Evolutionary conservation across 108 stramenopile genomes (phyloP).

Genomic region (Nitzschia inconspicua): DNA sequence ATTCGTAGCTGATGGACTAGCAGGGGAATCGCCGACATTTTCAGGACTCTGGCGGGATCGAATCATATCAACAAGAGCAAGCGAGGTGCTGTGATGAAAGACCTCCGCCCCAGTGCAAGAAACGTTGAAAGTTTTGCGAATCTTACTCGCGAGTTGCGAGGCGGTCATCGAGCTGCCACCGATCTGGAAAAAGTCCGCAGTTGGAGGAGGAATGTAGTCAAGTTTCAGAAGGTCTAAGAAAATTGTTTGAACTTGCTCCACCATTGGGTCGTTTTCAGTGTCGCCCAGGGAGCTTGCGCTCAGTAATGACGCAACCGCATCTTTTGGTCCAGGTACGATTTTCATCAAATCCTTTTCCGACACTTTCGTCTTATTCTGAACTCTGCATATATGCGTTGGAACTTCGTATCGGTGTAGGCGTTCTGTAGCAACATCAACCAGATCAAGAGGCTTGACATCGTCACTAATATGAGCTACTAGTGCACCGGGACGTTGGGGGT

Average conservation of each 20-base stretch:
- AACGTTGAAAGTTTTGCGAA: conserved; percentile 27
- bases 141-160: conserved; percentile 42
- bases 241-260: conserved; percentile 27
- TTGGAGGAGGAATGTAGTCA: conserved; percentile 10
- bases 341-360: neutral
- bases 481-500: too few relatives aligned
- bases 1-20: neutral
- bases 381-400: conserved; percentile 29
- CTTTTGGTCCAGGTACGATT: conserved; percentile 9
- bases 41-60: neutral
- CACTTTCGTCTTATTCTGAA: neutral
- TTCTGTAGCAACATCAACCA: conserved; percentile 20
- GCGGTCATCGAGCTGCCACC: conserved; percentile 48
- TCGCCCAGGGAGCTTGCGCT: neutral
- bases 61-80: neutral
- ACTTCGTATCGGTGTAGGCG: conserved; percentile 27
- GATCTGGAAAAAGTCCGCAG: conserved; percentile 40
- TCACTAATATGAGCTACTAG: conserved; percentile 29
- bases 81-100: conserved; percentile 30
- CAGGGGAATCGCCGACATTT: neutral
- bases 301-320: conserved; percentile 31
- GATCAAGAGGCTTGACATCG: conserved; percentile 28
- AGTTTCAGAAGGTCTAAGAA: neutral
- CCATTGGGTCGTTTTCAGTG: conserved; percentile 20
- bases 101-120: conserved; percentile 38